Conservation (phyloP, 2,329 filamentous ascomycete genomes). For the Paraphaeosphaeria minitans region DNA sequence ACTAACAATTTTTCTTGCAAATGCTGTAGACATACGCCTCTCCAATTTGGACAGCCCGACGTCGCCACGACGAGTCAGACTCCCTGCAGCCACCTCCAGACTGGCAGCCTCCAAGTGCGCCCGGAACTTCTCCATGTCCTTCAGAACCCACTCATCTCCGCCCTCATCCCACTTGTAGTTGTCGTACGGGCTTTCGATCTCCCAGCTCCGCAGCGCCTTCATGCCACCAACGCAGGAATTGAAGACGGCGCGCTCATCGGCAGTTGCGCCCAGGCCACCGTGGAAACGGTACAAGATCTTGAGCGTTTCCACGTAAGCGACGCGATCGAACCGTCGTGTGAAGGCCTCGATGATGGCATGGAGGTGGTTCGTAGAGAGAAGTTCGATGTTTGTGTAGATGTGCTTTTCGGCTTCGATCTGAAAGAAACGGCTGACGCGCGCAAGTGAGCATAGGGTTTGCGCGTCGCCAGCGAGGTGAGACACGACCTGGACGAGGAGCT, state of each 20-base stretch:
- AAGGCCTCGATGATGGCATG: slow-evolving; percentile 35
- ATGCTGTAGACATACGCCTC: slow-evolving; percentile 16
- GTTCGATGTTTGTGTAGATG: slow-evolving; percentile 38
- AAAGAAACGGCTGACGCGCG: slow-evolving; percentile 35
- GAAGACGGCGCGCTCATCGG: slow-evolving; percentile 31
- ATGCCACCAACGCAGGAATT: slow-evolving; percentile 38
- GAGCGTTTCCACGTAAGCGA: slow-evolving; percentile 37
- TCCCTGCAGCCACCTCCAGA: slow-evolving; percentile 16
- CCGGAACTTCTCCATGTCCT: slow-evolving; percentile 42
- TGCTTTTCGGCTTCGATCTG: slow-evolving; percentile 40
- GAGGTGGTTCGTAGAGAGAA: slow-evolving; percentile 34
- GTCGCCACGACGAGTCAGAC: slow-evolving; percentile 8
- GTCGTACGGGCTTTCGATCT: slow-evolving; percentile 44
- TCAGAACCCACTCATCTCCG: slow-evolving; percentile 37
- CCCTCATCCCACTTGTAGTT: slow-evolving; percentile 40
- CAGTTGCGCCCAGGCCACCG: slow-evolving; percentile 23
- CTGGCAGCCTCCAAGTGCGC: slow-evolving; percentile 34
- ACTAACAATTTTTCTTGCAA: no score
- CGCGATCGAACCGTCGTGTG: slow-evolving; percentile 27
- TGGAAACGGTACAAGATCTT: slow-evolving; percentile 39
- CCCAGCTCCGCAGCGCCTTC: slow-evolving; percentile 37
- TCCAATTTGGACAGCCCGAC: slow-evolving; percentile 37
- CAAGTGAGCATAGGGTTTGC: slow-evolving; percentile 31
- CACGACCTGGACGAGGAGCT: slow-evolving; percentile 38
- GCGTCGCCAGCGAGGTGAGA: slow-evolving; percentile 32